Evolutionary conservation across 2,329 filamentous ascomycete genomes (phyloP).

Genomic region (Xylaria sp.): DNA sequence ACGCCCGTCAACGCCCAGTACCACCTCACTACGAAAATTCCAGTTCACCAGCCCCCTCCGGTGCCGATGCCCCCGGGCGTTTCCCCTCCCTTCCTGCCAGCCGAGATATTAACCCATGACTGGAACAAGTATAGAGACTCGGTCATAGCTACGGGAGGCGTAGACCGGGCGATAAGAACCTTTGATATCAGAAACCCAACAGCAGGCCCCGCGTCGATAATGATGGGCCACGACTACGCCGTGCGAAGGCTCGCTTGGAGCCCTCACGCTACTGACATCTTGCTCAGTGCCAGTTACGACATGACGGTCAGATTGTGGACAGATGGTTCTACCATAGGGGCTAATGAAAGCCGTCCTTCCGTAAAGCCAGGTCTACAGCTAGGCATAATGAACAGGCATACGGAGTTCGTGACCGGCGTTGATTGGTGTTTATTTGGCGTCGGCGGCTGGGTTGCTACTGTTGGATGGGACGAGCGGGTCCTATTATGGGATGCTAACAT

Average conservation of each 20-base stretch:
- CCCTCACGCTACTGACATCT: slow-evolving; percentile 87
- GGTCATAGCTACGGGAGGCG: slow-evolving; percentile 86
- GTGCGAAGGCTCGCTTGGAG: slow-evolving; percentile 89
- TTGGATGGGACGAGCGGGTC: slow-evolving; percentile 92
- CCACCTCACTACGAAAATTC: slow-evolving; percentile 84
- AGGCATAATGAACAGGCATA: slow-evolving; percentile 90
- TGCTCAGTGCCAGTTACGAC: slow-evolving; percentile 93
- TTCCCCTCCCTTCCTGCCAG: slow-evolving; percentile 64
- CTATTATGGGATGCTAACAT: slow-evolving; percentile 86
- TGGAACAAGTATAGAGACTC: slow-evolving; percentile 98
- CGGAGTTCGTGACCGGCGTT: slow-evolving; percentile 94
- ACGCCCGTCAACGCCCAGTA: slow-evolving; percentile 88
- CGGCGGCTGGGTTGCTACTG: slow-evolving; percentile 94
- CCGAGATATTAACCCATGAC: slow-evolving; percentile 92
- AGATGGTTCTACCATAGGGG: slow-evolving; percentile 67
- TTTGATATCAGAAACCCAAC: slow-evolving; percentile 87
- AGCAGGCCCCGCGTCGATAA: slow-evolving; percentile 76
- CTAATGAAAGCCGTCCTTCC: slow-evolving; percentile 49
- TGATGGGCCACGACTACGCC: slow-evolving; percentile 91
- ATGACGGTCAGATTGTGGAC: slow-evolving; percentile 98
- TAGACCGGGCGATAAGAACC: slow-evolving; percentile 86
- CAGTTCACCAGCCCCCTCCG: slow-evolving; percentile 78
- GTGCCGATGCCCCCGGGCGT: slow-evolving; percentile 51
- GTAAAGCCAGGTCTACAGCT: slow-evolving; percentile 74
- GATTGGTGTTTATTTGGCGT: slow-evolving; percentile 98